These are phyloP conservation scores for Carex pumila DNA, from an alignment of 176 grass and related monocot species.

Conservation along the genomic window DNA sequence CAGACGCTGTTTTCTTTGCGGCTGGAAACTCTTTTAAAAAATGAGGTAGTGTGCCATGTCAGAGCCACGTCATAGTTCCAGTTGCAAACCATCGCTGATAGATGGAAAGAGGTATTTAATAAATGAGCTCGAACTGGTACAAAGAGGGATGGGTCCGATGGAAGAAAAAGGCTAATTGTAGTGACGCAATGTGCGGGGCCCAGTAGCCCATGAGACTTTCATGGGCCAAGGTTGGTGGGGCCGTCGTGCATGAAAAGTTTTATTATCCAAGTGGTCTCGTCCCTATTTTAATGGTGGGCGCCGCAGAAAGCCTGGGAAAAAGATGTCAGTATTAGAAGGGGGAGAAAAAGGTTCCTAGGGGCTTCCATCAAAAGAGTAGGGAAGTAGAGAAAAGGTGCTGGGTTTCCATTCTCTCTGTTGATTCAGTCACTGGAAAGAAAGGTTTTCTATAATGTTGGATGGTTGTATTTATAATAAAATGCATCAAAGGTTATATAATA, in stretches of 20 bases:
- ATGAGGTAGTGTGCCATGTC: neutral
- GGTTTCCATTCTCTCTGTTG: neutral
- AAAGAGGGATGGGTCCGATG: neutral
- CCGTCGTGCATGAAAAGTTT: neutral
- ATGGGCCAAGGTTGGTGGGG: constrained; percentile 14
- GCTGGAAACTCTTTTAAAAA: neutral
- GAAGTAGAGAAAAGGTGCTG: neutral
- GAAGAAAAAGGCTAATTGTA: constrained; percentile 5
- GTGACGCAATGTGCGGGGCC: neutral
- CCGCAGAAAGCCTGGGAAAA: constrained; percentile 23
- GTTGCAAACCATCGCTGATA: neutral
- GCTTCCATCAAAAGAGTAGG: too few relatives aligned
- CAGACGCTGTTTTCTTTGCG: neutral
- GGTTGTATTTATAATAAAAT: too few relatives aligned
- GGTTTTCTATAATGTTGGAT: neutral
- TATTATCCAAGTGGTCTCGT: constrained; percentile 11
- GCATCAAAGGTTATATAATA: too few relatives aligned
- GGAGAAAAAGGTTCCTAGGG: too few relatives aligned
- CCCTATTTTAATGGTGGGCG: constrained; percentile 31
- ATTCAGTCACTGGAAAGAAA: neutral
- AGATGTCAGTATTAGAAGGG: neutral
- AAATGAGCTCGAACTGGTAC: neutral
- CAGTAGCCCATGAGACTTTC: constrained; percentile 17
- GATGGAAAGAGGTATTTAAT: neutral
- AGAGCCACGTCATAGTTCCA: neutral